Evolutionary conservation across 1,284 basidiomycete genomes (phyloP).

Genomic region (Austroboletus niveus): DNA sequence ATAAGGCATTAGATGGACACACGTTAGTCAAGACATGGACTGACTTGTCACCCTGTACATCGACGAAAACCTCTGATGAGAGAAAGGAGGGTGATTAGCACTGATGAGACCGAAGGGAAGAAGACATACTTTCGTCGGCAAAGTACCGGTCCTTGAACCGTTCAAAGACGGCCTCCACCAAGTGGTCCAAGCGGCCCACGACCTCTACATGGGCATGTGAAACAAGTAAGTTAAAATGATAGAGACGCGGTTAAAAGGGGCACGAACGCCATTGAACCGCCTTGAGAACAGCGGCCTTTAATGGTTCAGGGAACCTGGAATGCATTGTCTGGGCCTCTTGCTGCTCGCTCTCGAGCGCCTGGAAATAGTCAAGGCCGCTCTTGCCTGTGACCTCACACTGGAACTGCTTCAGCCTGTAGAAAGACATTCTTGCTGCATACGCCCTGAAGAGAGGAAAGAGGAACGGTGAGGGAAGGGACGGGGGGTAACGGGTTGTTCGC

Average conservation of each 20-base stretch:
- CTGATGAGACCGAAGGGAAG: conserved; percentile 4
- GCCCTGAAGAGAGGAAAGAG: conserved; percentile 51
- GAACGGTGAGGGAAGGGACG: conserved; percentile 22
- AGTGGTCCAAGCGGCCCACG: conserved; percentile 90
- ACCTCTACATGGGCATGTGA: conserved; percentile 62
- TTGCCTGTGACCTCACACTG: conserved; percentile 95
- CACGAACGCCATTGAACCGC: conserved; percentile 95
- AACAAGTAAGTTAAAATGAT: conserved; percentile 13
- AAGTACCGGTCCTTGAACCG: conserved; percentile 96
- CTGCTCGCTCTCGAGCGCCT: conserved; percentile 88
- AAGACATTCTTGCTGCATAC: conserved; percentile 88
- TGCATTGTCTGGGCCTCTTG: conserved; percentile 88
- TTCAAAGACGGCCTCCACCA: conserved; percentile 93
- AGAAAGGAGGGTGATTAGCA: conserved; percentile 26
- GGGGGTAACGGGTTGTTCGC: conserved; percentile 30
- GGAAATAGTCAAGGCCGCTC: conserved; percentile 90
- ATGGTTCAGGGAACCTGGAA: conserved; percentile 85
- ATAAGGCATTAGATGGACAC: conserved; percentile 23
- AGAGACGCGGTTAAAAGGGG: conserved; percentile 23
- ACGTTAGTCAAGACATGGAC: conserved; percentile 31
- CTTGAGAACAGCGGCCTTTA: conserved; percentile 88
- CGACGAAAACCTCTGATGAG: conserved; percentile 73
- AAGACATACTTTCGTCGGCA: conserved; percentile 76
- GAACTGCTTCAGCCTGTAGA: conserved; percentile 91
- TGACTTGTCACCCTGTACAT: conserved; percentile 79